Evolutionary conservation across 805 yeast genomes (phyloP), one percentile per base, ranked within the genome.

Genomic region (Lachancea sp.): DNA sequence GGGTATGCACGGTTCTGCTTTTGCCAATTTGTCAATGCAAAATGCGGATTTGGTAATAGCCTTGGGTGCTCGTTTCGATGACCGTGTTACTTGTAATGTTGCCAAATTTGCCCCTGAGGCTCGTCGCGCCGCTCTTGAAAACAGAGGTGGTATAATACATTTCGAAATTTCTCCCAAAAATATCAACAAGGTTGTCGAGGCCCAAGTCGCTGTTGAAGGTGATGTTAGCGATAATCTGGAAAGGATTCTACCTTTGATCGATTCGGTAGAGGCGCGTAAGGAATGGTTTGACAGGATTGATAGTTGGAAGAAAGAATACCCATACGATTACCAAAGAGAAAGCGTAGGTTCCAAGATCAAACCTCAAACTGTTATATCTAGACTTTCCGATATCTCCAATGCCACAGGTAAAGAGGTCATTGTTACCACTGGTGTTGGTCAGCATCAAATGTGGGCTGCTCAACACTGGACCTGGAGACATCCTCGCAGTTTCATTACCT

Each of bases 401-500:
- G 63, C 64, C 54, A 41, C 54, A 17, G 57, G 55, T n/a, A 84
- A 77, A 58, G 89, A 84, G 53, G 88, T 86, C 44, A 77, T 89
- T 54, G 82, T 90, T 54, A 83, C 97, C 40, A 92, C 98, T 26
- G 98, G 98, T 74, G 97, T 92, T 39, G 98, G 98, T 46, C 98
- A 92, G 73, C 98, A 90, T 74, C 98, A 90, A 72, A 90, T 90
- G 98, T 90, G 98, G 98, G 94, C 97, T 28, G 97, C 97, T 21
- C 98, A 92, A 70, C 89, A 88, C 67, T 89, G 84, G 78, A 78
- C 88, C 38, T 90, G 97, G 96, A 82, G 80, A 46, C 69, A 75
- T 48, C 98, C 98, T 55, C 79, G 97, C 65, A 74, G 94, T 37
- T 82, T 92, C 70, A 83, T 90, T 63, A 88, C 97, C n/a, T 87